Evolutionary conservation across 441 rosid genomes (phyloP).

Genomic region (Adansonia grandidieri): DNA sequence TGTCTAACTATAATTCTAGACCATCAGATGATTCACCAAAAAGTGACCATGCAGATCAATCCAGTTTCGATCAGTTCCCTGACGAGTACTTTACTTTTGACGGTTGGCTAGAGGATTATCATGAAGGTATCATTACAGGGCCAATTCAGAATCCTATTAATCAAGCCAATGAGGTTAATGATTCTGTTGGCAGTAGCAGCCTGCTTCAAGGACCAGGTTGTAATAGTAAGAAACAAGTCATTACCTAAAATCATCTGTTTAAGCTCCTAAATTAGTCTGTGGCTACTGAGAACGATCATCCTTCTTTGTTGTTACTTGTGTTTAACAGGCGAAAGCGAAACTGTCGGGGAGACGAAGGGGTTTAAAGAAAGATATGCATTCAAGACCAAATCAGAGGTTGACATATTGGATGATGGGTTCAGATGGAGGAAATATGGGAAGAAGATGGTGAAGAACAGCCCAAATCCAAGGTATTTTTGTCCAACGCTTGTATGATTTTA

Average conservation of each 20-base stretch:
- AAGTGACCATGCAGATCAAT: constrained; percentile 34
- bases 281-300: neutral
- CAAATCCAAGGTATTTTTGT: constrained; percentile 74
- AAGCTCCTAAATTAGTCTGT: neutral
- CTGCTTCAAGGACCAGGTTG: constrained; percentile 34
- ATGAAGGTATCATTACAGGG: constrained; percentile 38
- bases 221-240: constrained; percentile 37
- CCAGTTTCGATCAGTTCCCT: constrained; percentile 48
- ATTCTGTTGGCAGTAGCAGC: constrained; percentile 39
- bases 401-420: constrained; percentile 84
- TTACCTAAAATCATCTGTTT: neutral
- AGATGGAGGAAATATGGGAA: constrained; percentile 97
- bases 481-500: neutral
- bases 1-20: constrained; percentile 30
- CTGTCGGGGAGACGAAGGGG: constrained; percentile 42
- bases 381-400: constrained; percentile 76
- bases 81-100: constrained; percentile 52
- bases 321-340: constrained; percentile 36
- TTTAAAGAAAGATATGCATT: constrained; percentile 72
- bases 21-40: constrained; percentile 35
- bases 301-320: neutral
- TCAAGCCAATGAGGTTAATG: constrained; percentile 40
- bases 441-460: constrained; percentile 95
- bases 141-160: constrained; percentile 33
- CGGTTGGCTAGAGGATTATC: constrained; percentile 61